These are phyloP conservation scores for Colletotrichum plurivorum DNA, from an alignment of 2,329 filamentous ascomycete genomes.

Conservation along the genomic window DNA sequence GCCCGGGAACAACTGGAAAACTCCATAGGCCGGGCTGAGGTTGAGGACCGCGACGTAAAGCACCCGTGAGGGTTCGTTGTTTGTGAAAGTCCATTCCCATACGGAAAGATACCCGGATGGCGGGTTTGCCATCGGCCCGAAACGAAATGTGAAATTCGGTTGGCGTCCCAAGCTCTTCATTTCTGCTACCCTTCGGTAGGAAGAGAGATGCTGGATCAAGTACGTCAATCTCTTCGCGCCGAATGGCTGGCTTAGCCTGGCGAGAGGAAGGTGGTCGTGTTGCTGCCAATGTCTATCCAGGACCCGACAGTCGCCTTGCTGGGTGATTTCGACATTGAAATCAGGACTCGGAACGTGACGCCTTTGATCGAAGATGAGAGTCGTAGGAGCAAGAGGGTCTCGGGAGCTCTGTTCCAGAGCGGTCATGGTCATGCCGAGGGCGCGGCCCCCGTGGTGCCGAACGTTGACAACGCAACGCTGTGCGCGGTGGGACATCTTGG, in stretches of 20 bases:
- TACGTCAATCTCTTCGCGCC: not conserved
- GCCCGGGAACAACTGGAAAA: not conserved
- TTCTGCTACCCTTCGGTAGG: not conserved
- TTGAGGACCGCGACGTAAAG: not conserved
- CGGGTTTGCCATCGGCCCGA: not conserved
- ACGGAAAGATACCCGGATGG: not conserved
- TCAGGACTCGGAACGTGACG: not conserved
- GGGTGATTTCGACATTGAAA: not conserved
- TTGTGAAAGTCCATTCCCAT: not conserved
- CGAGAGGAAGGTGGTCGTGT: not conserved
- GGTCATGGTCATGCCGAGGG: not conserved
- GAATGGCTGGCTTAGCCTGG: not conserved
- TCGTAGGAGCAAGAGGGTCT: not conserved
- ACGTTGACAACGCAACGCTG: not conserved
- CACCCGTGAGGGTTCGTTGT: not conserved
- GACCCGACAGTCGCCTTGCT: not conserved
- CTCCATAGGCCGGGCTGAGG: not conserved
- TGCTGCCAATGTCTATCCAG: not conserved
- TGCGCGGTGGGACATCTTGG: not conserved
- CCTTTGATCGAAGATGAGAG: not conserved
- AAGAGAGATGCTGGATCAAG: not conserved
- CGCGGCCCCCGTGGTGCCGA: not conserved
- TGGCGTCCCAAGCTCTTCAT: not conserved
- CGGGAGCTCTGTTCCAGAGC: not conserved
- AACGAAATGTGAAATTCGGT: not conserved